Percentiles rank a stretch among this genome's conserved stretches.
Evolutionary conservation across 176 grass and related monocot species (phyloP).

Genomic region (Otatea glauca): DNA sequence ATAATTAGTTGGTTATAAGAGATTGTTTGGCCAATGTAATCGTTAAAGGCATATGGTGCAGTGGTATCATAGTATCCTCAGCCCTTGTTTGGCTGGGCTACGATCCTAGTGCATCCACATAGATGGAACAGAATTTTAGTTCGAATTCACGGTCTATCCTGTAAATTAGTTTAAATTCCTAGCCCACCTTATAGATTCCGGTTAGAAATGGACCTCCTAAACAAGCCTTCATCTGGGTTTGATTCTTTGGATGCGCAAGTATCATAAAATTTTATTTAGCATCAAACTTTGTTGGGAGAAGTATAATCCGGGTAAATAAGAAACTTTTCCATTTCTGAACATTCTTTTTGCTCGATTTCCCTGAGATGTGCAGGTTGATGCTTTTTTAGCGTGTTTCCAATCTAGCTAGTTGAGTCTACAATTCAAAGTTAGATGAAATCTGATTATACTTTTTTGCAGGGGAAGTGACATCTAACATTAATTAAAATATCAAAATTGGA

Average conservation of each 20-base stretch:
- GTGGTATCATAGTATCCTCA: too few relatives aligned
- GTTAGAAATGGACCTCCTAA: too few relatives aligned
- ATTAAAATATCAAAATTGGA: neutral
- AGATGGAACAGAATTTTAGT: too few relatives aligned
- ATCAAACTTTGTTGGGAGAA: neutral
- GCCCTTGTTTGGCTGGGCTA: too few relatives aligned
- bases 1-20: neutral
- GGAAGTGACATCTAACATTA: neutral
- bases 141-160: too few relatives aligned
- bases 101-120: too few relatives aligned
- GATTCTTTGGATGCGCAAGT: constrained; percentile 76
- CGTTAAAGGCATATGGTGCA: too few relatives aligned
- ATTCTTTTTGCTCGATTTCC: neutral
- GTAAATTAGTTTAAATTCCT: too few relatives aligned
- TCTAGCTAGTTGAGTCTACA: neutral
- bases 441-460: neutral
- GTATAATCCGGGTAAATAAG: neutral
- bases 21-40: accelerated
- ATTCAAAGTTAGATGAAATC: neutral
- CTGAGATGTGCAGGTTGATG: neutral
- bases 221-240: too few relatives aligned
- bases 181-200: too few relatives aligned
- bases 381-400: neutral
- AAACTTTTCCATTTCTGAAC: neutral
- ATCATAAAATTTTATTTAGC: neutral